Evolutionary conservation across 1,284 basidiomycete species (phyloP).

Genomic region (Hypsizygus ulmarius): DNA sequence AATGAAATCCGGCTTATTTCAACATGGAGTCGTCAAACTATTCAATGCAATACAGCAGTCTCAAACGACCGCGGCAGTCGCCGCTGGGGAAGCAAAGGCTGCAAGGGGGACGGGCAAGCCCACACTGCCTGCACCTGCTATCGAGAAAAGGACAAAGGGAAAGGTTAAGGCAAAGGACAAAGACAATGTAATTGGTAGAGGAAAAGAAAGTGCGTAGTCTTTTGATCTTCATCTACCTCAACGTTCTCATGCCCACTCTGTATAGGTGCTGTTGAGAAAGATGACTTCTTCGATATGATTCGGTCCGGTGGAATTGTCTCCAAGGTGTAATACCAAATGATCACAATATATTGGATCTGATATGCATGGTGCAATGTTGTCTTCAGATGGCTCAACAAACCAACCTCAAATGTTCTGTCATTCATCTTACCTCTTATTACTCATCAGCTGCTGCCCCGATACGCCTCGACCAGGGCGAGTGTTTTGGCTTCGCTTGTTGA

Average conservation of each 20-base stretch:
- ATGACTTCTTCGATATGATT: slow-evolving; percentile 78
- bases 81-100: slow-evolving; percentile 56
- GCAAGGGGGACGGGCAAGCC: slow-evolving; percentile 70
- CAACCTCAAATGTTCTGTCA: not conserved
- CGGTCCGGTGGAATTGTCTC: slow-evolving; percentile 71
- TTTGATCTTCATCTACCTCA: slow-evolving; percentile 5
- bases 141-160: slow-evolving; percentile 43
- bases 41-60: slow-evolving; percentile 83
- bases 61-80: slow-evolving; percentile 51
- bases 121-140: slow-evolving; percentile 59
- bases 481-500: not conserved
- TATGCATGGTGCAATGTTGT: slow-evolving; percentile 10
- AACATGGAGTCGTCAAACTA: slow-evolving; percentile 64
- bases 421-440: slow-evolving; percentile 1
- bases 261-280: slow-evolving; percentile 59
- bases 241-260: slow-evolving; percentile 6
- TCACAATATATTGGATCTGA: not conserved
- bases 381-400: not conserved
- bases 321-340: slow-evolving; percentile 37
- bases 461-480: not conserved
- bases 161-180: slow-evolving; percentile 53
- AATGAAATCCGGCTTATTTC: slow-evolving; percentile 2
- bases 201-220: slow-evolving; percentile 52
- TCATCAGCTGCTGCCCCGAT: not conserved
- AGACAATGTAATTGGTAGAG: slow-evolving; percentile 49